Evolutionary conservation across 805 yeast genomes (phyloP).

Genomic region (Kodamaea restingae): DNA sequence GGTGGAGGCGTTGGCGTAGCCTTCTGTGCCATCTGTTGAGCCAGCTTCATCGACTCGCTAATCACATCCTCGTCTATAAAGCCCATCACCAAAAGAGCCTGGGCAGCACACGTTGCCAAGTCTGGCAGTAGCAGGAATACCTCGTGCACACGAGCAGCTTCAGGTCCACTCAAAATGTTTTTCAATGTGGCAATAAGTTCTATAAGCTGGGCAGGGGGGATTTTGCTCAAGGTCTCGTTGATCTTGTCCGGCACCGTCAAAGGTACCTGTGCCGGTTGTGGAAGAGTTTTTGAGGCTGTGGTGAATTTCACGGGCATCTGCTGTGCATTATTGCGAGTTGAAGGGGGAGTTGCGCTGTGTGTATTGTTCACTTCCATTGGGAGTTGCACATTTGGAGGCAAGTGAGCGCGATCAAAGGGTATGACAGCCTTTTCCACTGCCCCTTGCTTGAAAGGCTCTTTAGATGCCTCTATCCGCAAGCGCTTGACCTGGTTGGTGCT

Average conservation of each 20-base stretch:
- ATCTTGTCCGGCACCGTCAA: slow-evolving; percentile 54
- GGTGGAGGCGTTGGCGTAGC: slow-evolving; percentile 17
- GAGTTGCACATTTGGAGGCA: slow-evolving; percentile 56
- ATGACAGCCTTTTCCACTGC: slow-evolving; percentile 40
- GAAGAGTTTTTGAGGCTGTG: slow-evolving; percentile 54
- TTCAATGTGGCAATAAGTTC: slow-evolving; percentile 67
- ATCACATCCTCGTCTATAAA: slow-evolving; percentile 66
- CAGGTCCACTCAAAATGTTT: slow-evolving; percentile 48
- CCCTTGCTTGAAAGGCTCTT: slow-evolving; percentile 49
- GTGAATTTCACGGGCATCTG: slow-evolving; percentile 42
- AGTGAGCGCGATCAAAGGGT: slow-evolving; percentile 38
- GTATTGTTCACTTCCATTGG: slow-evolving; percentile 38
- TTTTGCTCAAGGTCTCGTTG: slow-evolving; percentile 55
- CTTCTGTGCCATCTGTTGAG: slow-evolving; percentile 4
- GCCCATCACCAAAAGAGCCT: slow-evolving; percentile 74
- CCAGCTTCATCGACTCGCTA: slow-evolving; percentile 45
- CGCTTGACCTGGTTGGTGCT: slow-evolving; percentile 34
- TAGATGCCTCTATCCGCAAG: slow-evolving; percentile 55
- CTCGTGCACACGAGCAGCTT: slow-evolving; percentile 48
- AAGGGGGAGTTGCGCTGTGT: slow-evolving; percentile 1
- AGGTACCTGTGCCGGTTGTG: slow-evolving; percentile 42
- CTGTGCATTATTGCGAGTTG: slow-evolving; percentile 5
- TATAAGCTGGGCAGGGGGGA: slow-evolving; percentile 68
- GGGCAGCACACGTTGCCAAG: slow-evolving; percentile 65
- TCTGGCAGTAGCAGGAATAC: slow-evolving; percentile 52